A percentile compares a stretch with the other conserved stretches of the same genome.
phyloP scores from a whole-genome alignment of 2,329 filamentous ascomycete species.

The Mariannaea sp. region DNA sequence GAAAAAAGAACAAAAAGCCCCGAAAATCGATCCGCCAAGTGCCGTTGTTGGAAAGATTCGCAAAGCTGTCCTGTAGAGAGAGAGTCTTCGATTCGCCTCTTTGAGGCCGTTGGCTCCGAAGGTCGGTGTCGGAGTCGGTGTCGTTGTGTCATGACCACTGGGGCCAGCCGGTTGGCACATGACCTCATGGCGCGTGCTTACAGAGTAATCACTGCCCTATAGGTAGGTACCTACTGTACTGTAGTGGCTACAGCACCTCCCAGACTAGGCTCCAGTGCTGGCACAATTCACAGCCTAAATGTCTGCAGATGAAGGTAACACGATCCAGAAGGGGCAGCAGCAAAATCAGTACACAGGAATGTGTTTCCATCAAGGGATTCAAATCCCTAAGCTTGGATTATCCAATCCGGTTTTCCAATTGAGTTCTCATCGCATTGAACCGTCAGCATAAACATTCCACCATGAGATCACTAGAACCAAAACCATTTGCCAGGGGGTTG shows the following conservation, averaged over 20 bases:
- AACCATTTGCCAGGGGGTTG: no score
- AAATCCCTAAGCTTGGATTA: conserved; percentile 4
- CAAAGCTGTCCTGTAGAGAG: no score
- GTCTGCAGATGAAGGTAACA: no score
- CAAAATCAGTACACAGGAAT: no score
- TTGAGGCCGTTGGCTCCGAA: conserved; percentile 14
- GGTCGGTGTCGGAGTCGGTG: conserved; percentile 2
- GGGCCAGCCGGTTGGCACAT: conserved; percentile 19
- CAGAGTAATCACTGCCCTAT: no score
- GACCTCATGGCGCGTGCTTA: conserved; percentile 29
- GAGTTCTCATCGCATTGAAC: not conserved
- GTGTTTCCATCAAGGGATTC: not conserved
- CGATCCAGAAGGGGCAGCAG: no score
- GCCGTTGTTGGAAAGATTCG: no score
- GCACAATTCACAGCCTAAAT: no score
- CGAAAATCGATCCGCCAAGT: no score
- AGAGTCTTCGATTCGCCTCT: conserved; percentile 3
- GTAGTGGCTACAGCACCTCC: no score
- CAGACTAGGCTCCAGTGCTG: no score
- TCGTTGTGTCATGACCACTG: conserved; percentile 13
- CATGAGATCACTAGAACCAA: not conserved
- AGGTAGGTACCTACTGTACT: no score
- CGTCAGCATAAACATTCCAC: not conserved
- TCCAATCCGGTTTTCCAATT: conserved; percentile 11
- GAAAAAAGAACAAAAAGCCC: not conserved